Evolutionary conservation across 1,139 yeast genomes (phyloP).

Genomic region (Lodderomyces jiufengensis): DNA sequence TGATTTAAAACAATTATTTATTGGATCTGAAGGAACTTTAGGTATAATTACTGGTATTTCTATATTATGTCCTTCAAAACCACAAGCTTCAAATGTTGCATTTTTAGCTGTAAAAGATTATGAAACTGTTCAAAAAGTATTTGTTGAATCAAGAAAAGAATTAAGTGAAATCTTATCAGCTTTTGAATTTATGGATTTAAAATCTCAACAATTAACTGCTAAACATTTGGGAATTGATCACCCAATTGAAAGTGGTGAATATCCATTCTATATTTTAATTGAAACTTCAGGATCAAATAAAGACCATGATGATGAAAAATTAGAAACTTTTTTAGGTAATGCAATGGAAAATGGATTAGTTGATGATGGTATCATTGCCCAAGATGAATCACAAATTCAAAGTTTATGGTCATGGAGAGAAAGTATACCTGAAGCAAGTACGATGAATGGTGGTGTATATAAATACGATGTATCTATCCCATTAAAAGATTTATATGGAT

Average conservation of each 20-base stretch:
- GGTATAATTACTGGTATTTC: constrained; percentile 91
- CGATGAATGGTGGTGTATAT: constrained; percentile 88
- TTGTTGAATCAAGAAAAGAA: constrained; percentile 73
- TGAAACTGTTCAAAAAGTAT: constrained; percentile 79
- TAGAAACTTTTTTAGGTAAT: constrained; percentile 74
- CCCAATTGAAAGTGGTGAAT: constrained; percentile 72
- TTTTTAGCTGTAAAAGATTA: constrained; percentile 79
- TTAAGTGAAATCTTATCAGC: constrained; percentile 87
- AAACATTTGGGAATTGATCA: constrained; percentile 54
- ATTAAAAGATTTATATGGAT: constrained; percentile 67
- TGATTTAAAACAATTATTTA: constrained; percentile 85
- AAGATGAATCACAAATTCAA: constrained; percentile 82
- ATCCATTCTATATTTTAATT: constrained; percentile 85
- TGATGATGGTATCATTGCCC: constrained; percentile 91
- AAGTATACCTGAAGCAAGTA: constrained; percentile 83
- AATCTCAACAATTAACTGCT: constrained; percentile 64
- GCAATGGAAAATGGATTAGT: constrained; percentile 84
- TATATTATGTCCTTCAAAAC: constrained; percentile 88
- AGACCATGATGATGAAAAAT: constrained; percentile 76
- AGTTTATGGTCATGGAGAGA: constrained; percentile 96
- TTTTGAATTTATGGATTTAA: constrained; percentile 89
- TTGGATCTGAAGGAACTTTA: constrained; percentile 90
- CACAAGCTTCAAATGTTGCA: constrained; percentile 83
- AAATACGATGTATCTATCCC: constrained; percentile 95
- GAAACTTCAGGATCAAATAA: constrained; percentile 93